Percentiles rank a stretch among this genome's conserved stretches.
Conservation (phyloP, 2,329 filamentous ascomycete genomes). For the Cladosporium oxysporum region DNA sequence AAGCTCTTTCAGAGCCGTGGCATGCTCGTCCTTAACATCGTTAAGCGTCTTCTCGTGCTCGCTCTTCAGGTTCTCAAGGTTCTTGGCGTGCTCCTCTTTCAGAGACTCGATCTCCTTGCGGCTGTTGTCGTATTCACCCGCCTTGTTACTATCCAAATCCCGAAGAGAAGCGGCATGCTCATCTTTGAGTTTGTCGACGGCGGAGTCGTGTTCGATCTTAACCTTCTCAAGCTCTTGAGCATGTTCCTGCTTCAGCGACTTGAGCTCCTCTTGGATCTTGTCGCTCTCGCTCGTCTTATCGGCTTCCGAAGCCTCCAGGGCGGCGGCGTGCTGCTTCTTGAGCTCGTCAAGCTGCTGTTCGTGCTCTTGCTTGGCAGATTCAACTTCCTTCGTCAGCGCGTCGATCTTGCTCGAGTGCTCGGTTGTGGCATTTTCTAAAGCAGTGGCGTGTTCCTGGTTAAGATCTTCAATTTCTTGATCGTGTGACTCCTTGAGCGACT, state of each 20-base stretch:
- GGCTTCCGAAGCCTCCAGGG: conserved; percentile 21
- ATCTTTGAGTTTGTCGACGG: conserved; percentile 18
- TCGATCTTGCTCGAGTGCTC: conserved; percentile 16
- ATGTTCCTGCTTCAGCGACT: conserved; percentile 27
- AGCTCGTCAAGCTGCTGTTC: conserved; percentile 16
- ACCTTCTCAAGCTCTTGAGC: conserved; percentile 12
- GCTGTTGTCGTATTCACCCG: conserved; percentile 22
- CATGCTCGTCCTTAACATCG: conserved; percentile 12
- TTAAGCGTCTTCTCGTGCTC: neutral
- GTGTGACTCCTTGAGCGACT: conserved; percentile 11
- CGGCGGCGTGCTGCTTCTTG: conserved; percentile 22
- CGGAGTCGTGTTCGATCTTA: conserved; percentile 23
- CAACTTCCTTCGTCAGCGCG: neutral
- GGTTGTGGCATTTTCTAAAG: conserved; percentile 4
- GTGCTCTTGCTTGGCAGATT: conserved; percentile 17
- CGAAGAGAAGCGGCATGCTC: conserved; percentile 17
- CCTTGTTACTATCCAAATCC: neutral
- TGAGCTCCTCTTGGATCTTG: conserved; percentile 19
- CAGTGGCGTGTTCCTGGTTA: conserved; percentile 18
- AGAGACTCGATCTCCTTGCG: conserved; percentile 28
- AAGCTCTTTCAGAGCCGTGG: neutral
- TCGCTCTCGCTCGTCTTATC: neutral
- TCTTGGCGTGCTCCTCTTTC: conserved; percentile 22
- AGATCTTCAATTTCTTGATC: conserved; percentile 10
- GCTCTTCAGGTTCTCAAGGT: conserved; percentile 13